Percentiles rank a stretch among this genome's conserved stretches.
These are phyloP conservation scores for Luzula sylvatica DNA, from an alignment of 176 grass and related monocot genomes.

Conservation along the genomic window DNA sequence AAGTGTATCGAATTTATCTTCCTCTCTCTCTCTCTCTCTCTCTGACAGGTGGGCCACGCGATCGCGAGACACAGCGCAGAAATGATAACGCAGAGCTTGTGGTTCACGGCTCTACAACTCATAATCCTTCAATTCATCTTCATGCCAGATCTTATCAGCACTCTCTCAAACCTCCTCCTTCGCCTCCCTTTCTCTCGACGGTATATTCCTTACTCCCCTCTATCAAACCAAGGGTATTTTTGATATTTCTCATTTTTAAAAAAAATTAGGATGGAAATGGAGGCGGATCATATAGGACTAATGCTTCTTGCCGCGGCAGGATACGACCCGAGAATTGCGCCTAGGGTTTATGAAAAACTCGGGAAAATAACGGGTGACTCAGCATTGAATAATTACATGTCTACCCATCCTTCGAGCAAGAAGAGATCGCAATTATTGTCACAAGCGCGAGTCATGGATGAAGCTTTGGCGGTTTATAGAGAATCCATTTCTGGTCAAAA, in stretches of 20 bases:
- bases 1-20: too few species aligned
- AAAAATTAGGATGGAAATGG: slow-evolving; percentile 77
- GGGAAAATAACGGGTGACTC: slow-evolving; percentile 65
- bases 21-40: slow-evolving; percentile 19
- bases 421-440: slow-evolving; percentile 59
- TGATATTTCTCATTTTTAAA: background rate
- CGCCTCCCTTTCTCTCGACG: slow-evolving; percentile 81
- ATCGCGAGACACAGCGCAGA: slow-evolving; percentile 70
- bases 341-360: slow-evolving; percentile 64
- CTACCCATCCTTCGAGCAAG: slow-evolving; percentile 87
- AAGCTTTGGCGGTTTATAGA: slow-evolving; percentile 60
- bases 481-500: slow-evolving; percentile 34
- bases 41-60: slow-evolving; percentile 62
- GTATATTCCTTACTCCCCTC: slow-evolving; percentile 18
- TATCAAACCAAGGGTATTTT: too few species aligned
- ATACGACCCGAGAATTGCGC: slow-evolving; percentile 79
- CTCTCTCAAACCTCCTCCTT: slow-evolving; percentile 66
- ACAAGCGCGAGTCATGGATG: slow-evolving; percentile 58
- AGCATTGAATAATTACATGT: slow-evolving; percentile 50
- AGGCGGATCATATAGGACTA: slow-evolving; percentile 89
- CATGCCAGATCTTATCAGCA: slow-evolving; percentile 75
- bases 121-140: slow-evolving; percentile 68
- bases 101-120: slow-evolving; percentile 54
- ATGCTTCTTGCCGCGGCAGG: slow-evolving; percentile 80
- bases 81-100: slow-evolving; percentile 60